Evolutionary conservation across 2,329 filamentous ascomycete genomes (phyloP).

Genomic region (Monilinia fructigena): DNA sequence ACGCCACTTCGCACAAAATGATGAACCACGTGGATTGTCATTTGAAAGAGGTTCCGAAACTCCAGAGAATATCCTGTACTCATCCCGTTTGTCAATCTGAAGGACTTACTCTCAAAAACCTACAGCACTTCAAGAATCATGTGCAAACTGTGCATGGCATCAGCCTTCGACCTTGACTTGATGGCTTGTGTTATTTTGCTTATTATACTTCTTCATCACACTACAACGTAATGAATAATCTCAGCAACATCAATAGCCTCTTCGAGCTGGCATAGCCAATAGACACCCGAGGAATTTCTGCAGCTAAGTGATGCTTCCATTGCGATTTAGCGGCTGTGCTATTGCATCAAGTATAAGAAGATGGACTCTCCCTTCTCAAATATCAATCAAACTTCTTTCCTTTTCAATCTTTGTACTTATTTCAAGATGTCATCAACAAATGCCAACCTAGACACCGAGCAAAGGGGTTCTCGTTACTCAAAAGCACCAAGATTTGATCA

Average conservation of each 20-base stretch:
- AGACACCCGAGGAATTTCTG: no score
- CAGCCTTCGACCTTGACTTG: slow-evolving; percentile 23
- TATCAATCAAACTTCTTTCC: background rate
- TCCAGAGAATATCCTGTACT: slow-evolving; percentile 24
- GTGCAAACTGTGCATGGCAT: slow-evolving; percentile 29
- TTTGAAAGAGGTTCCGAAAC: background rate
- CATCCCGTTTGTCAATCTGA: slow-evolving; percentile 26
- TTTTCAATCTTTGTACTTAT: slow-evolving; percentile 14
- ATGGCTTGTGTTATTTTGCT: no score
- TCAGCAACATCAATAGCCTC: no score
- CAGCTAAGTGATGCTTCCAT: no score
- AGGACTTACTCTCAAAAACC: slow-evolving; percentile 29
- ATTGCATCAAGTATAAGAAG: no score
- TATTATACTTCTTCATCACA: no score
- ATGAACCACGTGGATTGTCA: slow-evolving; percentile 8
- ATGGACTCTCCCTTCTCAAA: no score
- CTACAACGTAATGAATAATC: slow-evolving; percentile 4
- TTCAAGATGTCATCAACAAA: slow-evolving; percentile 8
- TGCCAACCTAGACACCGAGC: background rate
- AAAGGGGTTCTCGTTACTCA: slow-evolving; percentile 14
- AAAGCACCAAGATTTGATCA: slow-evolving; percentile 8
- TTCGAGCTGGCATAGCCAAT: no score
- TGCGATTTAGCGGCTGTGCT: no score
- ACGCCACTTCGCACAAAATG: background rate
- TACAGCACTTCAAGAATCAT: slow-evolving; percentile 36